phyloP scores from a whole-genome alignment of 2,329 filamentous ascomycete species.

The Cladosporium sp. region DNA sequence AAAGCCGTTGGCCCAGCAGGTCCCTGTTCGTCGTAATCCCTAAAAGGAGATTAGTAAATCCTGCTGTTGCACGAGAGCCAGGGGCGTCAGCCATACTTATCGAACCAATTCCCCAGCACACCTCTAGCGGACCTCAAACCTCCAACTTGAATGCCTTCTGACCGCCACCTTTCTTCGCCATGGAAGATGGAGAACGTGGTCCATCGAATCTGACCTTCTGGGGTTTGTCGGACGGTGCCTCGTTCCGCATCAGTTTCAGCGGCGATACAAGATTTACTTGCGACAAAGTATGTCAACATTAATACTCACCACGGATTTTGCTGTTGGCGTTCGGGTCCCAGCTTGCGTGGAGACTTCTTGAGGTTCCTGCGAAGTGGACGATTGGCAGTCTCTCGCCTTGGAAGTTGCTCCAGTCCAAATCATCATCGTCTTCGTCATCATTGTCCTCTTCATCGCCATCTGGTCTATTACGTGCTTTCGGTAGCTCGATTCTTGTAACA shows the following conservation, averaged over 20 bases:
- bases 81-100: slow-evolving; percentile 57
- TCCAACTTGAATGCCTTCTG: slow-evolving; percentile 70
- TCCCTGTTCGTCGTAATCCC: slow-evolving; percentile 62
- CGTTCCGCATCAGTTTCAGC: slow-evolving; percentile 15
- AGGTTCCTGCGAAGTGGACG: slow-evolving; percentile 62
- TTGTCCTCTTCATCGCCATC: slow-evolving; percentile 33
- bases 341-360: slow-evolving; percentile 56
- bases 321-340: slow-evolving; percentile 68
- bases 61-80: too few species aligned
- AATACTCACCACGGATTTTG: slow-evolving; percentile 57
- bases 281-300: slow-evolving; percentile 14
- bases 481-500: slow-evolving; percentile 55
- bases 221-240: slow-evolving; percentile 61
- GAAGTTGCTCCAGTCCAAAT: slow-evolving; percentile 27
- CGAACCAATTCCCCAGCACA: slow-evolving; percentile 73
- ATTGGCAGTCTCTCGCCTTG: slow-evolving; percentile 48
- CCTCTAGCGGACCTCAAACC: slow-evolving; percentile 61
- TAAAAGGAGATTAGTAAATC: slow-evolving; percentile 25
- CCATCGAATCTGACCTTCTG: slow-evolving; percentile 69
- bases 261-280: too few species aligned
- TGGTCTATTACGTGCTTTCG: slow-evolving; percentile 55
- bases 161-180: slow-evolving; percentile 67
- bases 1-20: slow-evolving; percentile 71
- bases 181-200: slow-evolving; percentile 61
- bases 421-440: slow-evolving; percentile 18